phyloP scores from a whole-genome alignment of 768 basidiomycete species.

The Suillus hirtellus region DNA sequence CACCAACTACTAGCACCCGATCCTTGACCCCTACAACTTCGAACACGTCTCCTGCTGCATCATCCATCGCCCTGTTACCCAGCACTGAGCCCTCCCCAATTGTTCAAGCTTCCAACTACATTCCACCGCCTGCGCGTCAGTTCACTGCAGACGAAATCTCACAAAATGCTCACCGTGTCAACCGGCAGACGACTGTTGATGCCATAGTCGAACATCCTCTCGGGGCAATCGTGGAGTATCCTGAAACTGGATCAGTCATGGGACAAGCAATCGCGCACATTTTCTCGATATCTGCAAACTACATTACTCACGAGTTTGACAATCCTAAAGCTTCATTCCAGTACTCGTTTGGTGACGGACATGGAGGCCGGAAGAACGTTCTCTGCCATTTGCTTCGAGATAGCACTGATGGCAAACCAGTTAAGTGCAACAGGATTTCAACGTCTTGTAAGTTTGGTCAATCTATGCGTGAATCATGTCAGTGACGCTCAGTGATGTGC shows the following conservation, averaged over 20 bases:
- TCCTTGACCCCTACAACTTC: constrained; percentile 1
- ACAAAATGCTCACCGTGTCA: background rate
- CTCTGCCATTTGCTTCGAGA: background rate
- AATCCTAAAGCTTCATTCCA: background rate
- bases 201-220: background rate
- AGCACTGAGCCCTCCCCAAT: background rate
- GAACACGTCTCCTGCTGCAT: background rate
- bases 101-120: background rate
- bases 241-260: background rate
- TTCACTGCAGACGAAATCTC: background rate
- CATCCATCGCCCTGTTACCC: background rate
- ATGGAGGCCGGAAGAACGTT: background rate
- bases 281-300: background rate
- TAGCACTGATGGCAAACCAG: background rate
- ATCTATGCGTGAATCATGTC: background rate
- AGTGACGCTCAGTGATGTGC: background rate
- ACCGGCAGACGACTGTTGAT: background rate
- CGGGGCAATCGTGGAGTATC: background rate
- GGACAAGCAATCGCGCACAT: background rate
- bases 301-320: background rate
- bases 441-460: background rate
- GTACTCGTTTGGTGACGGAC: background rate
- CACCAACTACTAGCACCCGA: constrained; percentile 1
- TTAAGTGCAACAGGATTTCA: background rate
- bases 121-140: background rate